phyloP scores from a whole-genome alignment of 768 basidiomycete species.

The Glaciozyma martinii region DNA sequence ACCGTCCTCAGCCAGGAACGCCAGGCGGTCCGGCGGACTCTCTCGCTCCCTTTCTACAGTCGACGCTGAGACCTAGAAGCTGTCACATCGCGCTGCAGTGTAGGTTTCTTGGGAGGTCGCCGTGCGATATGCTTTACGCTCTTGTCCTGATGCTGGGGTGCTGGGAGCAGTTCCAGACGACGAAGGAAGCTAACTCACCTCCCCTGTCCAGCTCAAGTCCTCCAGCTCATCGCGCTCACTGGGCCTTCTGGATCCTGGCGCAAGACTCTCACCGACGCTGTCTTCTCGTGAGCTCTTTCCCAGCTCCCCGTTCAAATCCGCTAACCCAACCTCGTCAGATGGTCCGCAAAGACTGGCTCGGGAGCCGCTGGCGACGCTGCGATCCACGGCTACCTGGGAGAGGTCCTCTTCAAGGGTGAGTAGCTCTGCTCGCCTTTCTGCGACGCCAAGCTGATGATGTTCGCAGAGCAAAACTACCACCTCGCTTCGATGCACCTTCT shows the following conservation, averaged over 20 bases:
- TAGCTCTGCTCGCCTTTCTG: not conserved
- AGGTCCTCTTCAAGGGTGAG: constrained; percentile 71
- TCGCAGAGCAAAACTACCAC: constrained; percentile 62
- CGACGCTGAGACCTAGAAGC: too few species aligned
- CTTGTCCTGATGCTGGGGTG: too few species aligned
- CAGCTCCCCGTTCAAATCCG: not conserved
- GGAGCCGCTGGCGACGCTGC: constrained; percentile 79
- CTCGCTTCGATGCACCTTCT: constrained; percentile 73
- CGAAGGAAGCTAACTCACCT: not conserved
- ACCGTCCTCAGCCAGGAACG: too few species aligned
- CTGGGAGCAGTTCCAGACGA: too few species aligned
- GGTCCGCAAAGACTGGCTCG: constrained; percentile 70
- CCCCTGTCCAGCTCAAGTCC: constrained; percentile 43
- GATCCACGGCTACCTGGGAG: constrained; percentile 82
- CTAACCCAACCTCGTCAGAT: constrained; percentile 47
- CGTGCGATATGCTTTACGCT: too few species aligned
- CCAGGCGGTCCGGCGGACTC: too few species aligned
- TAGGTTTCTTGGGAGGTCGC: too few species aligned
- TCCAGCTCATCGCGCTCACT: constrained; percentile 80
- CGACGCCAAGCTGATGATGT: not conserved
- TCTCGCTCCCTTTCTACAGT: too few species aligned
- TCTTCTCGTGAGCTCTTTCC: constrained; percentile 59
- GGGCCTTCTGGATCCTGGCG: constrained; percentile 76
- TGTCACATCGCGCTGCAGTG: too few species aligned
- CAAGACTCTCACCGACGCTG: constrained; percentile 75